Evolutionary conservation across 306 rosid genomes (phyloP).

Genomic region (Chamaecrista fasciculata): DNA sequence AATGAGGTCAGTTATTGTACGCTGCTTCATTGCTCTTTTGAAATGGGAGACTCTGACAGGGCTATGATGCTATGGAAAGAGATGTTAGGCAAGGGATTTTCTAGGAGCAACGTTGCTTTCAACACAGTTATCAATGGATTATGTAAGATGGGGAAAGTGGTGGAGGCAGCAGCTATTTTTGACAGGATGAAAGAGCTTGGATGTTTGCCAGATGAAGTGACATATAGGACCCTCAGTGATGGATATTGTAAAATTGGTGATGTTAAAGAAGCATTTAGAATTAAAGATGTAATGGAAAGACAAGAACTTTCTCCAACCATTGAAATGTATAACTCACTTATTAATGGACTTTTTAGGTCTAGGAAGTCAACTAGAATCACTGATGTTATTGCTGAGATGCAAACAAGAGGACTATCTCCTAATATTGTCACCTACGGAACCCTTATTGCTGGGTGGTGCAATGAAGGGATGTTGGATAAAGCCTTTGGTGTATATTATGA

Average conservation of each 20-base stretch:
- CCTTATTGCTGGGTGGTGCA: conserved; percentile 84
- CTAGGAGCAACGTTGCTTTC: conserved; percentile 52
- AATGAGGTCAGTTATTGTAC: conserved; percentile 74
- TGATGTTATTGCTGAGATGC: conserved; percentile 65
- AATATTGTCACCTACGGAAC: conserved; percentile 68
- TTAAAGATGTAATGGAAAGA: conserved; percentile 59
- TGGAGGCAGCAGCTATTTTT: conserved; percentile 61
- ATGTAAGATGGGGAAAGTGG: conserved; percentile 74
- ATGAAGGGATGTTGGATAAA: conserved; percentile 64
- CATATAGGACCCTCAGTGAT: conserved; percentile 67
- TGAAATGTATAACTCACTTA: conserved; percentile 84
- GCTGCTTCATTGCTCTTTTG: conserved; percentile 65
- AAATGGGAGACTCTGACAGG: conserved; percentile 55
- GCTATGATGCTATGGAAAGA: conserved; percentile 67
- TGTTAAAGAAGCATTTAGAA: conserved; percentile 58
- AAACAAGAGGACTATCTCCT: conserved; percentile 56
- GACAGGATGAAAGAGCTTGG: conserved; percentile 74
- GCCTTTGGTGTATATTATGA: conserved; percentile 64
- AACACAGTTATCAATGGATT: conserved; percentile 76
- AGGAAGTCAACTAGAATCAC: conserved; percentile 43
- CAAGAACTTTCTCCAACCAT: conserved; percentile 49
- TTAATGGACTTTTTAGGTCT: conserved; percentile 61
- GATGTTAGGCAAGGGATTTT: conserved; percentile 53
- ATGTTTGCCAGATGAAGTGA: conserved; percentile 65
- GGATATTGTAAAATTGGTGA: conserved; percentile 69